Evolutionary conservation across 345 rosid species (phyloP), one percentile per base, ranked within the genome.

Genomic region (Barbarea vulgaris): DNA sequence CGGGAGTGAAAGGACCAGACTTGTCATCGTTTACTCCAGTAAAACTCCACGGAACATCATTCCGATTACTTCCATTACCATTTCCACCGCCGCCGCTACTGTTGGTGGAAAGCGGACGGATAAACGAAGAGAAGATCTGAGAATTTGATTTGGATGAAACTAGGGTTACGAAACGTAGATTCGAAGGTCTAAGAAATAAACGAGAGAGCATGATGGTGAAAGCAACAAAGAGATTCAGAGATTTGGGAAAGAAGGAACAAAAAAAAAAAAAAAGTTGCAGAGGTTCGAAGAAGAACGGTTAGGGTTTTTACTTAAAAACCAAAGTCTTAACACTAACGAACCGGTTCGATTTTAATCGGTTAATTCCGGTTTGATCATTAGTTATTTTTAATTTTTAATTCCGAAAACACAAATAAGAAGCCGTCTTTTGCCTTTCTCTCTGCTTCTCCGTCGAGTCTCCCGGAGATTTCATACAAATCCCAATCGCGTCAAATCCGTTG

Each of bases 171-270:
- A 81, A 47, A 67, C 91, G 91, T 59, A 93, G 74, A 68, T 81
- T 84, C 46, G 91, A 89, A 50, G 89, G 67, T 79, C 70, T 91
- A 24, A 83, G 82, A 42, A 89, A 73, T 18, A 91, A 79, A 67
- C 98, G 96, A 79, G 86, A 75, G 66, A 89, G 85, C 98, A 89
- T 89, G 56, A 76, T 85, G 81, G 5, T 37, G 50, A 67, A 67
- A 58, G 37, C 31, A 27, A 64, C 64, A 55, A 37, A 25, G 52
- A 76, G 79, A 41, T 69, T 68, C 64, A 62, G 39, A 56, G 68
- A 56, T 65, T 65, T 47, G 61, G 55, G 25, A 3, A 25, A 46
- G 4, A 5, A n/a, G n/a, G n/a, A n/a, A n/a, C n/a, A n/a, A n/a
- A n/a, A n/a, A n/a, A n/a, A n/a, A n/a, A n/a, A 24, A 25, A 60